Base-by-base conservation (phyloP, 2,329 filamentous ascomycete species). In the Periglandula ipomoeae region DNA sequence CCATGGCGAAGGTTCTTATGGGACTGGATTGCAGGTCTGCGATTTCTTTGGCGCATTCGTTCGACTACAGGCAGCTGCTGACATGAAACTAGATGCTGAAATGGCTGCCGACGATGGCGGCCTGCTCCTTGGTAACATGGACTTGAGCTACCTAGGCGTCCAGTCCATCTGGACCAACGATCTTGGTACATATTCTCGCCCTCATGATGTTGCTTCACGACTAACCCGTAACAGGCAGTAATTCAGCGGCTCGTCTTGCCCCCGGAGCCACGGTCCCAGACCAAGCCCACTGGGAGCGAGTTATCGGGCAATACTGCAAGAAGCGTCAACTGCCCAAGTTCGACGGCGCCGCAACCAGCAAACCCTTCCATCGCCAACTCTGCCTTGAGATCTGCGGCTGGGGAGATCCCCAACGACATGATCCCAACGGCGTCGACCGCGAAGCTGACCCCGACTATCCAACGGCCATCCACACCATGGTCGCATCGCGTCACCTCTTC, bases 1-100 rank as follows among this genome's bases (percentile, higher is more conserved):
- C 79, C 78, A 26, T 87, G 85, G 79, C 70, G 91, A n/a, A 76
- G 81, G 50, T 84, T 86, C 49, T 70, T 87, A n/a, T 94, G 88
- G 88, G 78, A 81, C 42, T 87, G 86, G 74, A 73, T 90, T 43
- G 74, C 78, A 50, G 80, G 85, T 81, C 59, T 60, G 70, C 73
- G 3, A 39, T 9, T 41, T 13, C 7, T 11, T 3, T n/a, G 2
- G 35, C 6, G 19, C 37, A 11, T 34, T 11, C 19, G 11, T 27
- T 24, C 22, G 4, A 23, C 34, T 4, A 32, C 5, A 8, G n/a
- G 17, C 20, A 35, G 30, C 13, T 20, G 5, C 35, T 19, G 4
- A 20, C n/a, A 3, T 17, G 35, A 48, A 41, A 30, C 37, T 53
- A 79, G 81, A 78, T 52, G 81, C 82, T 1, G 81, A 87, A 55